Evolutionary conservation across 495 filamentous ascomycete genomes (phyloP).

Genomic region (Penicillium herquei): DNA sequence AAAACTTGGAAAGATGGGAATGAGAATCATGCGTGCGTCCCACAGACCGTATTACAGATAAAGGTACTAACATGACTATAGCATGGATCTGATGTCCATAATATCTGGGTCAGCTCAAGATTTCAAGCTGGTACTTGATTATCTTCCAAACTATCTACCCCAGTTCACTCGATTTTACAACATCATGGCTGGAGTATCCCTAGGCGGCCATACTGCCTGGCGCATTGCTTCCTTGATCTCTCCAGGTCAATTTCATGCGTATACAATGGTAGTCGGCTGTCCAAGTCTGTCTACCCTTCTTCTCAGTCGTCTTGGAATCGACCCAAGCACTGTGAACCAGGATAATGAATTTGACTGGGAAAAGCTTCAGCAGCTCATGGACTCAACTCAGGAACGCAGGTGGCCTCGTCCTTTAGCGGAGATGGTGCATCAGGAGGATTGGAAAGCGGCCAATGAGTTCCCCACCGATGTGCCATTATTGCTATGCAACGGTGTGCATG

Average conservation of each 20-base stretch:
- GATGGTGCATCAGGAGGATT: neutral
- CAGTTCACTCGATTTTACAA: slow-evolving; percentile 4
- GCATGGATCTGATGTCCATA: slow-evolving; percentile 4
- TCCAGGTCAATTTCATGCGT: slow-evolving; percentile 1
- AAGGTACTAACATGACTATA: neutral
- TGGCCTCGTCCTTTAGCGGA: slow-evolving; percentile 2
- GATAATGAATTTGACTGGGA: neutral
- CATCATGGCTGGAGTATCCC: slow-evolving; percentile 2
- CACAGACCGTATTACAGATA: neutral
- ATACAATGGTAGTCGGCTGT: slow-evolving; percentile 1
- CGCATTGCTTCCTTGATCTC: slow-evolving; percentile 1
- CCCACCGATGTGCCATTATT: slow-evolving; percentile 2
- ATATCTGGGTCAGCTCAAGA: slow-evolving; percentile 6
- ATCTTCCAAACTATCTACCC: slow-evolving; percentile 3
- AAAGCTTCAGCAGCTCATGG: neutral
- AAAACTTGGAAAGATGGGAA: slow-evolving; percentile 4
- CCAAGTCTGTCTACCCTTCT: slow-evolving; percentile 1
- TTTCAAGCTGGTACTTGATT: slow-evolving; percentile 5
- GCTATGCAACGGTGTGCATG: neutral
- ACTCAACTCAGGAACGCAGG: neutral
- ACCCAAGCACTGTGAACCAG: neutral
- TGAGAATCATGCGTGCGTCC: slow-evolving; percentile 3
- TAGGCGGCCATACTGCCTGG: slow-evolving; percentile 4
- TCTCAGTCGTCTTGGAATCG: neutral
- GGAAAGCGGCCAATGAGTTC: neutral